Evolutionary conservation across 768 basidiomycete genomes (phyloP), one percentile per base, ranked within the genome.

Genomic region (Dioszegia hungarica): DNA sequence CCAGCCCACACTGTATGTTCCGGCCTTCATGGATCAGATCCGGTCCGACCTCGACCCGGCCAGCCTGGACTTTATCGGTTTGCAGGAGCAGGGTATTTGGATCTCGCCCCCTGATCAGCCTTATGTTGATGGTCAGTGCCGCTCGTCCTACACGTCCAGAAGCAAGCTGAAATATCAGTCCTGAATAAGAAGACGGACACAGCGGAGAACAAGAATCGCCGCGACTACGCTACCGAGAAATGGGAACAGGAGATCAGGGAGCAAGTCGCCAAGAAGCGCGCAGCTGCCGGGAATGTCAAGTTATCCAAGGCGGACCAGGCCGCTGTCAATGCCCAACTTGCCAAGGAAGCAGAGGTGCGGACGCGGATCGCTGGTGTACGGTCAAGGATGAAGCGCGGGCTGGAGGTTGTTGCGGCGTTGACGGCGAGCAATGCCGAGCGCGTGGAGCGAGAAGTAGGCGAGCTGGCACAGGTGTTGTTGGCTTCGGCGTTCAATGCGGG

Each of bases 161-260:
- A 15, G 15, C 36, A 24, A 27, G 19, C 28, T n/a, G 24, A 43
- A 14, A 3, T 49, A 39, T 11, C 63, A 89, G 89, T 89, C 2
- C 78, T 92, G 14, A 79, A 84, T 10, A 77, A 80, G 1, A 82
- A 82, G 54, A 87, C 86, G 66, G 73, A 74, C 11, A 79, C 81
- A 14, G 28, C 25, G 3, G 78, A 68, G 44, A 78, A 74, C 60
- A 72, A 76, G 62, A 94, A 93, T 72, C 88, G 90, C 14, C 97
- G 95, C 65, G 87, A 86, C 56, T 84, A 87, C 5, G 90, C 89
- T 33, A 87, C 94, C 14, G 87, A 89, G 17, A 86, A 89, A 68
- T 99, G 94, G 94, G 95, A 99, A 60, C 87, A 86, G 25, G 93
- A 99, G 59, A 79, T 94, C n/a, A 84, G 92, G 10, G 86, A 88